A percentile compares a stretch with the other conserved stretches of the same genome.
phyloP scores from a whole-genome alignment of 176 grass and related monocot genomes.

The Zizania latifolia region DNA sequence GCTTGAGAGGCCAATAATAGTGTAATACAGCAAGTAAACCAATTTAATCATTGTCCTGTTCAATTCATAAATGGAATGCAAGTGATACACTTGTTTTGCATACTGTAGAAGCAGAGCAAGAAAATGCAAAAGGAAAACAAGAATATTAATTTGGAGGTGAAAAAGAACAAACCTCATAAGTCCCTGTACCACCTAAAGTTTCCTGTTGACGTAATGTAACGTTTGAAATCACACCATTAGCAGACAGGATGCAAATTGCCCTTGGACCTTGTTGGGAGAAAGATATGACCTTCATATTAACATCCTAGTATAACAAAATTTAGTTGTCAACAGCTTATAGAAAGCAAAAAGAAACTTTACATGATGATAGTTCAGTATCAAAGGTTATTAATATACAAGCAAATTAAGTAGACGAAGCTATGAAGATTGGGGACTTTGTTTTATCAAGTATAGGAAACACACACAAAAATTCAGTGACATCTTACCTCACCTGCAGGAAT shows the following conservation, averaged over 20 bases:
- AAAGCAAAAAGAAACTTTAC: neutral
- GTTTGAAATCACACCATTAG: constrained; percentile 76
- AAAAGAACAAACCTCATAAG: constrained; percentile 55
- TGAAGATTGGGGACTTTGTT: neutral
- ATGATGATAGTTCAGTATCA: neutral
- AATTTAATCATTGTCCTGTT: neutral
- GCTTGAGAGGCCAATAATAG: no score
- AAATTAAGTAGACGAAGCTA: neutral
- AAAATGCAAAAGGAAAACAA: neutral
- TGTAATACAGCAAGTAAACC: neutral
- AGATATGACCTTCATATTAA: constrained; percentile 82
- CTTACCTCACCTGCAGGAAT: constrained; percentile 85
- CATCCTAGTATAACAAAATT: constrained; percentile 45
- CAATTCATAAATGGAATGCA: neutral
- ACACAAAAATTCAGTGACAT: neutral
- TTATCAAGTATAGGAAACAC: neutral
- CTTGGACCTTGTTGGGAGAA: constrained; percentile 82
- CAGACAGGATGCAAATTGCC: constrained; percentile 77
- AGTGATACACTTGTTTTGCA: neutral
- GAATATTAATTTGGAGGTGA: neutral
- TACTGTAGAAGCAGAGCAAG: neutral
- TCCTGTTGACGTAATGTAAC: constrained; percentile 68
- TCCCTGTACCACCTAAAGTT: constrained; percentile 70
- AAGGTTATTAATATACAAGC: neutral
- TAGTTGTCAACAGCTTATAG: constrained; percentile 11